Base-by-base conservation (phyloP, 2,329 filamentous ascomycete species). In the Aspergillus viridinutans region DNA sequence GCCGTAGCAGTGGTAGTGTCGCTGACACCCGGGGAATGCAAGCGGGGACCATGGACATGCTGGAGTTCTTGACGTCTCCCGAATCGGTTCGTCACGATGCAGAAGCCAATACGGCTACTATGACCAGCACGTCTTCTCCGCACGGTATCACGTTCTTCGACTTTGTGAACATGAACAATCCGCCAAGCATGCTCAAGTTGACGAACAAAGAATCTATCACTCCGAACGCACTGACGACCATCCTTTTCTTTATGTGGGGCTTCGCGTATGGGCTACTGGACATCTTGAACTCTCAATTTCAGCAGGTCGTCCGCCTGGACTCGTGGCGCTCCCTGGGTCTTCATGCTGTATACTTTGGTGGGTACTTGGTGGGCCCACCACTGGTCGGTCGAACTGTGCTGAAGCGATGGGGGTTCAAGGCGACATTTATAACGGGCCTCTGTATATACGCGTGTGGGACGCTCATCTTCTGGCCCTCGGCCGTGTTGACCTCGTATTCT, bases 191-290 rank as follows among this genome's bases (percentile, higher is more conserved):
- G 74, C 78, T 85, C 1, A 77, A 84, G 17, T 72, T 85, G 68
- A 83, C 75, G 32, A 83, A 80, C 58, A 74, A 76, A 53, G 82
- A 87, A 61, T 85, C 83, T 0, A 66, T 85, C 9, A 81, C 82
- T 40, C 83, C 84, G 0, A 78, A 84, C 23, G 74, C 80, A 1
- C 62, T 90, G 61, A 90, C 95, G 23, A 90, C 89, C 1, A 82
- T 92, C 6, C 78, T 96, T 0, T 96, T 96, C 74, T 86, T 96
- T 61, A 78, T 96, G 2, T 96, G 91, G 92, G 92, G 92, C 0
- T 88, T 96, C 57, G 92, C 91, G 0, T 96, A 96, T 65, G 92
- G 92, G 0, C 81, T 96, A 1, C 79, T 96, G 5, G 91, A 94
- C 66, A 88, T 87, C 0, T 81, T 97, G 28, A 96, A 96, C 69